These are phyloP conservation scores for Trichoderma pleuroti DNA, from an alignment of 2,329 filamentous ascomycete species.

Conservation along the genomic window DNA sequence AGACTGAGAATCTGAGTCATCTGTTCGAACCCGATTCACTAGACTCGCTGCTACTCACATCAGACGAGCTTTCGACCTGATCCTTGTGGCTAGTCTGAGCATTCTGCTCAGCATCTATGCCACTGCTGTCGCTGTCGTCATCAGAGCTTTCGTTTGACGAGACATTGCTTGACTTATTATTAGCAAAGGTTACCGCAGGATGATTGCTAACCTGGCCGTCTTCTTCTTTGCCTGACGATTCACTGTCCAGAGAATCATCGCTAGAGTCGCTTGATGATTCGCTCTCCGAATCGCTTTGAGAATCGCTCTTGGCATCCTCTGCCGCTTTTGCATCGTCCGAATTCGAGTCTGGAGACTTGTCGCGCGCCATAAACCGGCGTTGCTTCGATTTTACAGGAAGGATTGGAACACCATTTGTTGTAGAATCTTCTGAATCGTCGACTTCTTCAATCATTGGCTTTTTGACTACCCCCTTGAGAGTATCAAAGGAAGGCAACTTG, in stretches of 20 bases:
- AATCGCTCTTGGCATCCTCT: conserved; percentile 11
- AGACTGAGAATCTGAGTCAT: conserved; percentile 24
- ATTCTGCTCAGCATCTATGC: neutral
- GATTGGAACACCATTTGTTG: neutral
- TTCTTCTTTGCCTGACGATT: conserved; percentile 5
- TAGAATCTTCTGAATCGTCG: neutral
- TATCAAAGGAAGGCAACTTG: neutral
- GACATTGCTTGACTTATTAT: neutral
- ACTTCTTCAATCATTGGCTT: conserved; percentile 32
- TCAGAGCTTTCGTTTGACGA: conserved; percentile 1
- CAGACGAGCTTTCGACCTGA: neutral
- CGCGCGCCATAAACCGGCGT: neutral
- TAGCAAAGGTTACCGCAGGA: neutral
- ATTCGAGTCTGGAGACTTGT: neutral
- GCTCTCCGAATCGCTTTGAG: neutral
- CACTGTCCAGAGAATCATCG: conserved; percentile 3
- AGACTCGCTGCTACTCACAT: conserved; percentile 16
- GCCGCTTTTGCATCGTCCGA: neutral
- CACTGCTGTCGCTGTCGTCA: conserved; percentile 17
- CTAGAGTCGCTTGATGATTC: conserved; percentile 19
- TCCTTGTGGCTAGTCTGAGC: neutral
- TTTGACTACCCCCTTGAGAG: neutral
- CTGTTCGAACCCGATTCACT: conserved; percentile 23
- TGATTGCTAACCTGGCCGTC: neutral
- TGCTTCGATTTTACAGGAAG: neutral